Evolutionary conservation across 257 asterid genomes (phyloP), one percentile per base, ranked within the genome.

Genomic region (Scutellaria galericulata): DNA sequence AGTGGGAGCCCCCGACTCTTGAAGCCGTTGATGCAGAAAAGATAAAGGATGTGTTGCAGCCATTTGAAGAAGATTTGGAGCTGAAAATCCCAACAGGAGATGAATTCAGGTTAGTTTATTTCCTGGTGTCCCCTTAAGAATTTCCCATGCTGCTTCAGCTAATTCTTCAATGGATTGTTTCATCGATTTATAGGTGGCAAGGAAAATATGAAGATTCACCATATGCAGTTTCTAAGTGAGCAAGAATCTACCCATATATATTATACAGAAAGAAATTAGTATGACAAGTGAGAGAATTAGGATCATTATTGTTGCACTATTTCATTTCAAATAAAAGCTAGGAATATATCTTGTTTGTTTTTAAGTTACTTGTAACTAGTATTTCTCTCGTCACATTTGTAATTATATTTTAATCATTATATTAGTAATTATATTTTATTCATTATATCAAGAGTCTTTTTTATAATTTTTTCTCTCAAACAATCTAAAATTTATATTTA

Each of bases 1-100:
- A 93, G 97, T 93, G 97, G 97, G 86, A 89, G 5, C 96, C 98
- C 44, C 62, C 88, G 12, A 85, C 79, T 37, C 83, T 89, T 45
- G 91, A 86, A 35, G 80, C 75, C 39, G 81, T 86, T 35, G 86
- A 86, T 18, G 84, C 73, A 15, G 92, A 83, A 44, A 85, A 76
- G 53, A 67, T 93, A 45, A 72, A 82, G 55, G 76, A 57, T 40
- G 85, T 88, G 0, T 89, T 89, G 64, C 82, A 83, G 78, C 89
- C 89, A 74, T 90, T 90, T 68, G 86, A 81, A 68, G 86, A 88
- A 46, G 89, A 86, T 70, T 66, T 85, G 77, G 97, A 93, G 92
- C 95, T 93, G 76, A 83, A 83, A 11, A 80, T 93, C 70, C 96
- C 96, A 3, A 81, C 73, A 24, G 86, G 78, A 73, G 92, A 85